phyloP scores from a whole-genome alignment of 257 asterid genomes.

The Vinca minor region DNA sequence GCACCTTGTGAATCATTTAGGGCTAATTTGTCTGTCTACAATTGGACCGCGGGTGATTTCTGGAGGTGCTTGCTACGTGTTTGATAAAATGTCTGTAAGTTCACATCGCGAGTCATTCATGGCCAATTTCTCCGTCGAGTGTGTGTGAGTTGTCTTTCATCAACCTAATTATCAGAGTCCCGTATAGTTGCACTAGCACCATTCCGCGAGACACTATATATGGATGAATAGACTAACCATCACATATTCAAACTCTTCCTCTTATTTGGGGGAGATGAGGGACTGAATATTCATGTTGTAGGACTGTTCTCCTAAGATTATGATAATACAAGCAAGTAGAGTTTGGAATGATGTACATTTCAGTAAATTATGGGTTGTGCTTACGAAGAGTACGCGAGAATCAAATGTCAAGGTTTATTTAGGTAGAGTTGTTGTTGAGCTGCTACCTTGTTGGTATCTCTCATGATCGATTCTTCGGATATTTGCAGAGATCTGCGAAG shows the following conservation, averaged over 20 bases:
- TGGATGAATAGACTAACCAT: too few relatives aligned
- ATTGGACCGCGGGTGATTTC: not conserved
- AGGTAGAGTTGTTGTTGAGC: not conserved
- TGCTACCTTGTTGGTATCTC: not conserved
- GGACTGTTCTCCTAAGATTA: not conserved
- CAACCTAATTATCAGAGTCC: not conserved
- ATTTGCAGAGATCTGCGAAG: not conserved
- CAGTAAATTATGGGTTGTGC: not conserved
- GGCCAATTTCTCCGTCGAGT: too few relatives aligned
- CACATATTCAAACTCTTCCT: too few relatives aligned
- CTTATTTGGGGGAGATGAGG: not conserved
- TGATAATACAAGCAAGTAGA: not conserved
- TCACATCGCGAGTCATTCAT: too few relatives aligned
- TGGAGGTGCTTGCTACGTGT: not conserved
- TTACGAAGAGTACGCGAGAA: not conserved
- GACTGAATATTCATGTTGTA: not conserved
- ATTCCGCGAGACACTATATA: not conserved
- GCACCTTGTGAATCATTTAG: not conserved
- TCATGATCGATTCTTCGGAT: too few relatives aligned
- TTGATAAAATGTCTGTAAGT: slow-evolving; percentile 12
- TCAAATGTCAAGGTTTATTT: not conserved
- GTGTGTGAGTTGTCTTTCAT: not conserved
- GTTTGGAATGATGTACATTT: not conserved
- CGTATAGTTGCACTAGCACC: not conserved
- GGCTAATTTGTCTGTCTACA: too few relatives aligned